These are phyloP conservation scores for Ustilago vetiveriae DNA, from an alignment of 1,284 basidiomycete species.

Conservation along the genomic window DNA sequence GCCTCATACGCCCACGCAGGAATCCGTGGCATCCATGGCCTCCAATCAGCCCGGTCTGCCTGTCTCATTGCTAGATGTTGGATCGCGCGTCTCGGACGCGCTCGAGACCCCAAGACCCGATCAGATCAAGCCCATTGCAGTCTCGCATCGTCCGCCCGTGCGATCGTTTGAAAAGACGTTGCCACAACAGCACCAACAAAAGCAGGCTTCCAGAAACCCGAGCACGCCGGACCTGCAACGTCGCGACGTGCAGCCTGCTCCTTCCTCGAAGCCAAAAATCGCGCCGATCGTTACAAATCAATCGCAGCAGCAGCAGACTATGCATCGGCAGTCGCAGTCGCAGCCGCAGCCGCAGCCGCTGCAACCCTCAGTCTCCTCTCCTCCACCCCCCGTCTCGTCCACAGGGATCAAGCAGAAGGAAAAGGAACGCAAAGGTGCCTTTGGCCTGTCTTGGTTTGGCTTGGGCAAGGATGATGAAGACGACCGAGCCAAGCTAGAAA, in stretches of 20 bases:
- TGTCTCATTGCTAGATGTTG: neutral
- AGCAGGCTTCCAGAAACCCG: constrained; percentile 7
- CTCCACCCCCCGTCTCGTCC: constrained; percentile 10
- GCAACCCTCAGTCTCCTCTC: constrained; percentile 1
- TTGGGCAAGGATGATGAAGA: constrained; percentile 63
- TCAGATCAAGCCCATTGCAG: constrained; percentile 47
- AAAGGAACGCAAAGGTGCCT: constrained; percentile 58
- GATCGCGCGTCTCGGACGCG: constrained; percentile 2
- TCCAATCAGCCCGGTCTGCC: neutral
- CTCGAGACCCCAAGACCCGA: constrained; percentile 18
- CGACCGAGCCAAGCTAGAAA: constrained; percentile 37
- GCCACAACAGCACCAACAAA: constrained; percentile 20
- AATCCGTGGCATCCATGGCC: constrained; percentile 8
- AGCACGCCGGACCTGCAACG: constrained; percentile 10
- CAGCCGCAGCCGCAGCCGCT: neutral
- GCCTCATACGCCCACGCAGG: constrained; percentile 54
- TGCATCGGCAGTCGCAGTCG: constrained; percentile 11
- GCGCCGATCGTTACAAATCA: constrained; percentile 20
- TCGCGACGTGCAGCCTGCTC: constrained; percentile 9
- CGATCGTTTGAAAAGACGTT: constrained; percentile 53
- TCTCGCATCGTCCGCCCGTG: constrained; percentile 49
- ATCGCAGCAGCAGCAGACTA: constrained; percentile 9
- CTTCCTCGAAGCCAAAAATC: constrained; percentile 5
- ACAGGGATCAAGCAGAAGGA: constrained; percentile 45
- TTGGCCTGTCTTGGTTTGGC: constrained; percentile 64